These are phyloP conservation scores for Erythrobasidium hasegawianum DNA, from an alignment of 1,284 basidiomycete genomes.

Conservation along the genomic window DNA sequence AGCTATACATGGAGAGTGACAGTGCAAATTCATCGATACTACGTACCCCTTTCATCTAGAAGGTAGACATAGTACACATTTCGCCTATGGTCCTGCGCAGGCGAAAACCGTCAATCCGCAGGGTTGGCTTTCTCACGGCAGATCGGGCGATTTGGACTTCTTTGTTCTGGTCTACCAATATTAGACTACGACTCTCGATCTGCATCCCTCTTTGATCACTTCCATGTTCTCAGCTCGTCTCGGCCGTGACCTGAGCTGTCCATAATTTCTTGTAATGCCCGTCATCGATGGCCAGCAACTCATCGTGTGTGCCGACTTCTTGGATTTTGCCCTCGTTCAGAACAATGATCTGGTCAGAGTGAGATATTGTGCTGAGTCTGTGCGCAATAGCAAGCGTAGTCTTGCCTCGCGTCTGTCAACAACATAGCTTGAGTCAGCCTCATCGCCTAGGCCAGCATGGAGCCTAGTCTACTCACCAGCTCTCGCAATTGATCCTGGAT, in stretches of 20 bases:
- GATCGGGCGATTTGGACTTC: no score
- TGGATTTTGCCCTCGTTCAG: slow-evolving; percentile 56
- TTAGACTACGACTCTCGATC: neutral
- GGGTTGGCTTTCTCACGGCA: no score
- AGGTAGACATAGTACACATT: no score
- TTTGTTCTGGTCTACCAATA: no score
- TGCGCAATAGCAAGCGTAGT: slow-evolving; percentile 75
- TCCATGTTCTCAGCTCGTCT: no score
- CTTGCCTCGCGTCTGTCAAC: slow-evolving; percentile 54
- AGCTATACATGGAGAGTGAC: no score
- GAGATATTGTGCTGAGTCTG: slow-evolving; percentile 68
- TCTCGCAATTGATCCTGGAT: slow-evolving; percentile 77
- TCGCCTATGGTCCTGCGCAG: no score
- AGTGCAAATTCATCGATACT: no score
- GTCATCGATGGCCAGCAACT: slow-evolving; percentile 37
- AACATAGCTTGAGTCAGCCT: slow-evolving; percentile 52
- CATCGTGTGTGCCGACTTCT: slow-evolving; percentile 60
- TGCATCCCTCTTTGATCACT: no score
- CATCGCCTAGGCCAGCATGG: slow-evolving; percentile 62
- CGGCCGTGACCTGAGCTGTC: slow-evolving; percentile 37
- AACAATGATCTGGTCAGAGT: slow-evolving; percentile 66
- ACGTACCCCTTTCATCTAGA: no score
- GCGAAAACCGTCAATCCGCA: no score
- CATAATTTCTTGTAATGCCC: slow-evolving; percentile 44
- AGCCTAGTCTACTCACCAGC: slow-evolving; percentile 53